Evolutionary conservation across 371 early-diverging fungal genomes (phyloP).

Genomic region (Rhizopus stolonifer): DNA sequence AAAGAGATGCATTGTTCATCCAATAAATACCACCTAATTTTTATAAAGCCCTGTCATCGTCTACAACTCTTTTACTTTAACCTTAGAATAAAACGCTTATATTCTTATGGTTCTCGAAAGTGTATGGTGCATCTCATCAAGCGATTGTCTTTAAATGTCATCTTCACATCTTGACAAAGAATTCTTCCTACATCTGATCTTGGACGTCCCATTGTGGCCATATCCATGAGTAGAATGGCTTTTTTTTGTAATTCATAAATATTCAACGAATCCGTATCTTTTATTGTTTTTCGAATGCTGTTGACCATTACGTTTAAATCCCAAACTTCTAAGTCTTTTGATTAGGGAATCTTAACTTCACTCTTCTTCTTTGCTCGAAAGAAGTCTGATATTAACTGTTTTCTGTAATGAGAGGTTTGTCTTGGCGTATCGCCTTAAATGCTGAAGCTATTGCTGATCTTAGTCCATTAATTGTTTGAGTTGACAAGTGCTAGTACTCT

Average conservation of each 20-base stretch:
- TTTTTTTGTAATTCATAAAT: conserved; percentile 1
- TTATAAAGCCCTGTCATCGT: too few relatives aligned
- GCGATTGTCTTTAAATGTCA: too few relatives aligned
- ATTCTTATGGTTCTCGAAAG: too few relatives aligned
- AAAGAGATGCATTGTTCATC: too few relatives aligned
- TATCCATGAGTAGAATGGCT: not conserved
- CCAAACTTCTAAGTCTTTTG: conserved; percentile 3
- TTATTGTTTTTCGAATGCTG: not conserved
- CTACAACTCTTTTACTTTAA: too few relatives aligned
- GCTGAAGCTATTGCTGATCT: conserved; percentile 10
- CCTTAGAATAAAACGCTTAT: too few relatives aligned
- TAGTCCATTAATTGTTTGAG: not conserved
- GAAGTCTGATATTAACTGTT: too few relatives aligned
- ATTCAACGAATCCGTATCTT: not conserved
- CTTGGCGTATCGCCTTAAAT: conserved; percentile 1
- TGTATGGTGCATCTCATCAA: too few relatives aligned
- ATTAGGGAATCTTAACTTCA: not conserved
- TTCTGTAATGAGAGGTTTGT: not conserved
- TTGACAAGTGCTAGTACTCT: not conserved
- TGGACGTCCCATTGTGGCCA: conserved; percentile 12
- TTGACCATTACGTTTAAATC: not conserved
- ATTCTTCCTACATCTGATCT: conserved; percentile 8
- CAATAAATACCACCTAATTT: too few relatives aligned
- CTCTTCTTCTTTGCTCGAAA: not conserved
- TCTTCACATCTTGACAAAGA: too few relatives aligned